Conservation (phyloP, 2,329 filamentous ascomycete species). For the Exutisphaerella laricina region DNA sequence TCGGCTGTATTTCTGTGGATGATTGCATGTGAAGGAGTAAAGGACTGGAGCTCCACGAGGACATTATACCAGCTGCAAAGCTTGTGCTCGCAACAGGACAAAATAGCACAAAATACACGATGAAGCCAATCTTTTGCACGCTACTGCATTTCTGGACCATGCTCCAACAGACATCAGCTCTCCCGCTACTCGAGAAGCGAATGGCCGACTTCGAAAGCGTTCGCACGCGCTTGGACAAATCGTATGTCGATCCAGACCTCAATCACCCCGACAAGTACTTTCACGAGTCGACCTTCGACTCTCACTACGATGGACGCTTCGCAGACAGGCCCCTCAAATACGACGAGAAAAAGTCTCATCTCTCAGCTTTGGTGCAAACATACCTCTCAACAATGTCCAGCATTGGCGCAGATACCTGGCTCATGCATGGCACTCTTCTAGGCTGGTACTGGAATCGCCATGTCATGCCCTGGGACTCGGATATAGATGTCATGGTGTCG, state of each 20-base stretch:
- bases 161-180: constrained; percentile 5
- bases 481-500: constrained; percentile 55
- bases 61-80: too few species aligned
- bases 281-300: constrained; percentile 48
- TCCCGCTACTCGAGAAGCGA: constrained; percentile 18
- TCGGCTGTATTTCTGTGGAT: too few species aligned
- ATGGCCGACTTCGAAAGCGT: constrained; percentile 44
- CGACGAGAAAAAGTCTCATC: constrained; percentile 43
- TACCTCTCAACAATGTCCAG: constrained; percentile 54
- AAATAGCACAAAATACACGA: too few species aligned
- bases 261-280: constrained; percentile 48
- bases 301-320: constrained; percentile 55
- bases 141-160: constrained; percentile 4
- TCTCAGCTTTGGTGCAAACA: constrained; percentile 49
- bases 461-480: constrained; percentile 58
- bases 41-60: too few species aligned
- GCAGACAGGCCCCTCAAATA: constrained; percentile 42
- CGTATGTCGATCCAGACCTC: constrained; percentile 20
- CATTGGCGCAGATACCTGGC: constrained; percentile 55
- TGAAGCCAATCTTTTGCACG: too few species aligned
- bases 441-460: constrained; percentile 60
- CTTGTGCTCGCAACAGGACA: too few species aligned
- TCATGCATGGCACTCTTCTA: constrained; percentile 57
- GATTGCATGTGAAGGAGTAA: too few species aligned
- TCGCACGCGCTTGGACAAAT: constrained; percentile 34